These are phyloP conservation scores for Ceratocystiopsis sp. DNA, from an alignment of 2,329 filamentous ascomycete genomes.

Conservation along the genomic window DNA sequence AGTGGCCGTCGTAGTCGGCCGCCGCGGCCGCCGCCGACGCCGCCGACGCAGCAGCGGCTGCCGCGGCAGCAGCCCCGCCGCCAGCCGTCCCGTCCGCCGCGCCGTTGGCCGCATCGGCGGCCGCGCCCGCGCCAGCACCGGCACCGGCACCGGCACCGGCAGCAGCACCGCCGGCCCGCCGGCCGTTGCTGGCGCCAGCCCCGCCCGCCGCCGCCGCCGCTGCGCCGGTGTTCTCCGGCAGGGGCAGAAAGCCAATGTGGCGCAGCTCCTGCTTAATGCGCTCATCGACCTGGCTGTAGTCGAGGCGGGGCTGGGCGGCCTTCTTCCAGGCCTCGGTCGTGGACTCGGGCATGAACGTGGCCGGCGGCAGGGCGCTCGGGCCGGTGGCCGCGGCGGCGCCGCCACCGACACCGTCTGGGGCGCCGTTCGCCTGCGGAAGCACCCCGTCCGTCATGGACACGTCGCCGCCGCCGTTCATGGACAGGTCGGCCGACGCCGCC, in stretches of 20 bases:
- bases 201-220: slow-evolving; percentile 8
- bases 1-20: slow-evolving; percentile 75
- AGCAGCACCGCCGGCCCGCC: slow-evolving; percentile 4
- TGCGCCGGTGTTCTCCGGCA: no score
- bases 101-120: background rate
- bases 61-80: background rate
- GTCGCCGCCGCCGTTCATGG: slow-evolving; percentile 34
- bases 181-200: slow-evolving; percentile 5
- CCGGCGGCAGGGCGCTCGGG: slow-evolving; percentile 40
- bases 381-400: slow-evolving; percentile 18
- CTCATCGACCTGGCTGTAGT: slow-evolving; percentile 77
- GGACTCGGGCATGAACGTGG: slow-evolving; percentile 65
- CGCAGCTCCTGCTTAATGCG: slow-evolving; percentile 80
- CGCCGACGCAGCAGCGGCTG: no score
- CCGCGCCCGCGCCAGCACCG: slow-evolving; percentile 1
- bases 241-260: slow-evolving; percentile 72
- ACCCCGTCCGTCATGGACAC: slow-evolving; percentile 31
- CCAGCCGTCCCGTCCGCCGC: background rate
- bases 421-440: slow-evolving; percentile 25
- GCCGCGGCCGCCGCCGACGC: slow-evolving; percentile 14
- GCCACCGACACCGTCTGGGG: slow-evolving; percentile 10
- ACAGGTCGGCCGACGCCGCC: slow-evolving; percentile 29
- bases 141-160: background rate
- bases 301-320: slow-evolving; percentile 54
- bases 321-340: slow-evolving; percentile 64